Evolutionary conservation across 2,329 filamentous ascomycete genomes (phyloP), one percentile per base, ranked within the genome.

Genomic region (Trichoderma atrobrunneum): DNA sequence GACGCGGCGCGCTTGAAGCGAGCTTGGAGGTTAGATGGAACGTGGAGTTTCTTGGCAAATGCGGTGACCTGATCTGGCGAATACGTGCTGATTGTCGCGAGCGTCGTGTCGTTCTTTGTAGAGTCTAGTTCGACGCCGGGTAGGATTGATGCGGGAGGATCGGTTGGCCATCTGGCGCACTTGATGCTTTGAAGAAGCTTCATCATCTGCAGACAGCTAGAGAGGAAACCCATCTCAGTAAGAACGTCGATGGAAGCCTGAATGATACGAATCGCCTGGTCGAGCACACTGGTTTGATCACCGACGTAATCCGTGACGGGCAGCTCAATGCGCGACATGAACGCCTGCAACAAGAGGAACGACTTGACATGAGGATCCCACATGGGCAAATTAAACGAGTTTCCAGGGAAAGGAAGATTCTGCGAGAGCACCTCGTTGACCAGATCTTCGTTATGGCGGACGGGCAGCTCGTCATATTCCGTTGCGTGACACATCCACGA

Each of bases 341-440:
- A 94, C 0, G 96, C 94, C 82, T 99, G 97, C 0, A 99, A 87
- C 2, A 99, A 87, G 48, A 99, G 84, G 84, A 98, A 98, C 0
- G 96, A 91, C 81, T 99, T 99, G 79, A 98, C 94, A 79, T 99
- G 96, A 0, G 96, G 96, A 83, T 99, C 96, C 96, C 96, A 99
- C 91, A 99, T 93, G 1, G 95, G 95, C 54, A 98, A 84, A 11
- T 90, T 91, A 67, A 96, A 89, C 5, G 83, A 81, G 21, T 82
- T 82, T 6, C 85, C 88, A 0, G 86, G 83, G 73, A 88, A 86
- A 0, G 94, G 93, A 1, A 99, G 85, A 74, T 94, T 94, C 72
- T 90, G 89, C 7, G 94, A 94, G 4, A 99, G 87, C 76, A 98
- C 94, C 5, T 89, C 93, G 79, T 99, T 99, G 85, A 99, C 94